Base-by-base conservation (phyloP, 2,329 filamentous ascomycete genomes). In the Scorias spongiosa region DNA sequence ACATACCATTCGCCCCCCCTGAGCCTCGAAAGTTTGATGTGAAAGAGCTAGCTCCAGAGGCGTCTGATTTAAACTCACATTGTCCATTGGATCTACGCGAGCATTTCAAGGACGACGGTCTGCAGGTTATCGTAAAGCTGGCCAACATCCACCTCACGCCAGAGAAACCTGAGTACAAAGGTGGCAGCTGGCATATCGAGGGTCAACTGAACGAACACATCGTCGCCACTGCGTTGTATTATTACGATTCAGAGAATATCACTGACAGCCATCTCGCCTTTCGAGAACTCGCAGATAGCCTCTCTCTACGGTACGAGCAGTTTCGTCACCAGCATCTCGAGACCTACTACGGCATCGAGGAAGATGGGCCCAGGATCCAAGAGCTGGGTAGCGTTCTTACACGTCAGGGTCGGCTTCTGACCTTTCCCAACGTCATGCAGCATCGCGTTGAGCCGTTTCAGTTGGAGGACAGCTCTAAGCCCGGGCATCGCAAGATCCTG, bases 81-180 rank as follows among this genome's bases (percentile, higher is more conserved):
- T 12, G 11, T 12, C 32, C 32, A 10, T 26, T 51, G 1, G 45
- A 52, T 20, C 47, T 57, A 2, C 49, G 51, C 32, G 37, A 52
- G 14, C 51, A 63, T n/a, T 70, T 65, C 46, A 50, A 55, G 8
- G 52, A 65, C 1, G 55, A 57, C 5, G 69, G 71, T 2, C 53
- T 81, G 2, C 78, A 83, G 51, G 58, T 82, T 30, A 76, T 82
- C 41, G 69, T 80, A 29, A 80, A 81, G 53, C 63, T 83, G 49
- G 68, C 74, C 1, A 71, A 67, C 30, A 72, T 80, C 42, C 66
- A 78, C 37, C 63, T 81, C 1, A 75, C 69, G 0, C 78, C 78
- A 0, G 71, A 74, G 14, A 68, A 74, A 2, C 72, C 77, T 0
- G 53, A 54, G 0, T 81, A 76, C 48, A 57, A 61, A 0, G 71